Percentiles rank a stretch among this genome's conserved stretches.
phyloP scores from a whole-genome alignment of 225 moss, liverwort and hornwort genomes.

The Lunularia cruciata region DNA sequence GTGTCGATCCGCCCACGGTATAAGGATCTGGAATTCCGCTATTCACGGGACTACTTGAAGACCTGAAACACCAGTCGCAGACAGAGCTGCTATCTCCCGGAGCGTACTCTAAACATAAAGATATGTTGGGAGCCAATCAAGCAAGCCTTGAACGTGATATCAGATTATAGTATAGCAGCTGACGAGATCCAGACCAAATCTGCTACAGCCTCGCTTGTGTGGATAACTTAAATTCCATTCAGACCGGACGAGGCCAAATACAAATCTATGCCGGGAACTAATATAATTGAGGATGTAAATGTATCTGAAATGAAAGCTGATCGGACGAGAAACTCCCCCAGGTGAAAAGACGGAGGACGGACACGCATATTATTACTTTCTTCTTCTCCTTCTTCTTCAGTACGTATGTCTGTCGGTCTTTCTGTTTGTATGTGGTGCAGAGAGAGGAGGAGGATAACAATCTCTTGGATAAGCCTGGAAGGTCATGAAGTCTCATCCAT shows the following conservation, averaged over 20 bases:
- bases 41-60: too few relatives aligned
- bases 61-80: too few relatives aligned
- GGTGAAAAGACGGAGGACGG: background rate
- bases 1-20: too few relatives aligned
- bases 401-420: background rate
- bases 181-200: background rate
- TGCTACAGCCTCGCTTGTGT: background rate
- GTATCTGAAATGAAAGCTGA: background rate
- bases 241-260: constrained; percentile 4
- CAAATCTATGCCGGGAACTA: background rate
- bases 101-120: background rate
- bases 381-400: too few relatives aligned
- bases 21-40: too few relatives aligned
- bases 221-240: background rate
- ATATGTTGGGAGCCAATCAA: background rate
- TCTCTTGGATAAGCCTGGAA: too few relatives aligned
- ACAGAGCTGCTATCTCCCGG: too few relatives aligned
- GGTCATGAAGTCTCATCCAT: too few relatives aligned
- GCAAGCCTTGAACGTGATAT: too few relatives aligned
- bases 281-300: background rate
- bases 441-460: too few relatives aligned
- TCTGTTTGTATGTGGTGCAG: too few relatives aligned
- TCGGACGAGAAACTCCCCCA: background rate
- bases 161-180: constrained; percentile 4
- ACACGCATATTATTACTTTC: background rate